phyloP scores from a whole-genome alignment of 345 rosid species.

The Aquilaria yunnanensis region DNA sequence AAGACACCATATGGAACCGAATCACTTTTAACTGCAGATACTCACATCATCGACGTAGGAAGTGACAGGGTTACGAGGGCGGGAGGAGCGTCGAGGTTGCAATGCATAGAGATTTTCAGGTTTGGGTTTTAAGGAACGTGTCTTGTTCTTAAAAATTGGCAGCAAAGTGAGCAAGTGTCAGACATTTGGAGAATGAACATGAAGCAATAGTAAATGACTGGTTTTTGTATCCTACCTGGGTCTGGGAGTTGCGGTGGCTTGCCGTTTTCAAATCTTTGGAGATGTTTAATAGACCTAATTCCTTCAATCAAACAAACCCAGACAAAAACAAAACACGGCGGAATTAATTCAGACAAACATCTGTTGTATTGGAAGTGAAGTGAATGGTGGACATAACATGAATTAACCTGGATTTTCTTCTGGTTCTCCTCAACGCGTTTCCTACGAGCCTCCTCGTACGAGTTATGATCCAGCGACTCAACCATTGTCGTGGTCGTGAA shows the following conservation, averaged over 20 bases:
- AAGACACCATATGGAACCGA: no score
- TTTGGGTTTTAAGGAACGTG: constrained; percentile 22
- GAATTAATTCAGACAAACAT: no score
- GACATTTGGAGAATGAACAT: no score
- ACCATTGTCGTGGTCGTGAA: neutral
- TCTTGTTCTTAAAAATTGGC: constrained; percentile 8
- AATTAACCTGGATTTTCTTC: constrained; percentile 36
- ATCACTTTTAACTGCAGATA: neutral
- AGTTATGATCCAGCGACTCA: constrained; percentile 10
- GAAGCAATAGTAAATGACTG: neutral
- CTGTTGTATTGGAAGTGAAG: no score
- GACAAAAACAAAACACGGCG: no score
- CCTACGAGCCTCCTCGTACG: constrained; percentile 43
- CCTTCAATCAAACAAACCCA: constrained; percentile 17
- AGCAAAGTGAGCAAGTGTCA: neutral
- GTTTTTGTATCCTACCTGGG: neutral
- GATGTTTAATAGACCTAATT: constrained; percentile 28
- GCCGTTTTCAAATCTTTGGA: constrained; percentile 16
- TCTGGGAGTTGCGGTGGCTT: constrained; percentile 21
- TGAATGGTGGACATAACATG: neutral
- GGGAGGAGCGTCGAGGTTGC: constrained; percentile 54
- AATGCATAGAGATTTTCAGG: neutral
- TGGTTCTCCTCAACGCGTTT: constrained; percentile 39
- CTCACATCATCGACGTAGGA: constrained; percentile 41
- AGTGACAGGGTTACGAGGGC: constrained; percentile 28